These are phyloP conservation scores for Beauveria bassiana DNA, from an alignment of 2,329 filamentous ascomycete species.

Conservation along the genomic window DNA sequence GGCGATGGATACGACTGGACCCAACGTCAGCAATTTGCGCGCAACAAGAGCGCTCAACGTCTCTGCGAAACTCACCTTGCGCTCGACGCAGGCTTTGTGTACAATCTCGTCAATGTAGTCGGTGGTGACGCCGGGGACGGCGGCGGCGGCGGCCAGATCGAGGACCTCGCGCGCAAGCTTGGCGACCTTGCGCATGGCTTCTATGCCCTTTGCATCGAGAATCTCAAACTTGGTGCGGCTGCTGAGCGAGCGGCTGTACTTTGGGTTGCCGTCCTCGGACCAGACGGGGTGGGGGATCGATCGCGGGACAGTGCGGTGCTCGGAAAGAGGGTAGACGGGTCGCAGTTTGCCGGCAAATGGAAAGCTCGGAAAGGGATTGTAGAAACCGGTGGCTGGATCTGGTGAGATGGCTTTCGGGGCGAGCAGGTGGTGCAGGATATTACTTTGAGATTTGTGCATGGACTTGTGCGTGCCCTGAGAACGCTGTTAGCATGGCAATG, in stretches of 20 bases:
- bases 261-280: conserved; percentile 70
- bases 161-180: conserved; percentile 80
- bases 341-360: conserved; percentile 73
- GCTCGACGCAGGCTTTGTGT: conserved; percentile 88
- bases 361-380: conserved; percentile 88
- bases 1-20: conserved; percentile 87
- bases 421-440: conserved; percentile 65
- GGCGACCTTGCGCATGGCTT: conserved; percentile 91
- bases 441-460: conserved; percentile 63
- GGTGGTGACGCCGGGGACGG: conserved; percentile 87
- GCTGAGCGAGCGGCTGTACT: conserved; percentile 50
- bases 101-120: conserved; percentile 93
- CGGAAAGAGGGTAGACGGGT: conserved; percentile 79
- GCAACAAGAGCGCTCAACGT: not conserved
- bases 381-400: conserved; percentile 81
- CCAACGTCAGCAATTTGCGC: not conserved
- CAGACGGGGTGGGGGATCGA: conserved; percentile 83
- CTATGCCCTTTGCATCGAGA: conserved; percentile 70
- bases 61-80: conserved; percentile 59
- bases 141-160: conserved; percentile 77
- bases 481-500: conserved; percentile 10
- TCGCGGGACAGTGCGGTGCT: conserved; percentile 64
- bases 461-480: conserved; percentile 68
- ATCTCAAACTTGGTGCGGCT: conserved; percentile 76
- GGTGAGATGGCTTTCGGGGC: conserved; percentile 80